phyloP scores from a whole-genome alignment of 2,329 filamentous ascomycete species.

The Xylaria sp. region DNA sequence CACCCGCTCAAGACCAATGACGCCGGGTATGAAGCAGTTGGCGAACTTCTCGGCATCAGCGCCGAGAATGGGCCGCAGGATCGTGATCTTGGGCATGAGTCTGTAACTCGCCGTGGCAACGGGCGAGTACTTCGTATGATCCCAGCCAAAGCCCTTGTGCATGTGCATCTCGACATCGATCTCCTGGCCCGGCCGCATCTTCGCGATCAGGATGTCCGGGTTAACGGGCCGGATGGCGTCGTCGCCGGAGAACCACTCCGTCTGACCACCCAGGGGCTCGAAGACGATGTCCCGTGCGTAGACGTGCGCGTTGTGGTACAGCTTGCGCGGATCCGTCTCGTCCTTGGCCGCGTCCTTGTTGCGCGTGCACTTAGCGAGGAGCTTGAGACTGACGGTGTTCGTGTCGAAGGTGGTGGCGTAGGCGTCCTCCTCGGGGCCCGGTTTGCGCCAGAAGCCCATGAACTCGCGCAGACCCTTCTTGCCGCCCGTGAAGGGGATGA shows the following conservation, averaged over 20 bases:
- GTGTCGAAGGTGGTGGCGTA: constrained; percentile 63
- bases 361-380: constrained; percentile 75
- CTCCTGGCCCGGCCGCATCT: constrained; percentile 83
- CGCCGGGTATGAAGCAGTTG: constrained; percentile 81
- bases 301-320: constrained; percentile 80
- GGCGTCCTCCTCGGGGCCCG: constrained; percentile 55
- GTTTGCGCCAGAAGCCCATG: constrained; percentile 76
- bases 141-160: constrained; percentile 86
- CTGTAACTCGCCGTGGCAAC: constrained; percentile 93
- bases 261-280: constrained; percentile 68
- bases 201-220: constrained; percentile 89
- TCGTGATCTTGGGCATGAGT: constrained; percentile 80
- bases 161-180: constrained; percentile 87
- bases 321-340: constrained; percentile 75
- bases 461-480: constrained; percentile 69
- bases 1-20: constrained; percentile 73
- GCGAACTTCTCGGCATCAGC: constrained; percentile 84
- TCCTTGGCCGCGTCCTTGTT: constrained; percentile 65
- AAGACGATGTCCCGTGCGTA: constrained; percentile 76
- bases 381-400: constrained; percentile 77
- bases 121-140: constrained; percentile 96
- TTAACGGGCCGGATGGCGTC: constrained; percentile 70
- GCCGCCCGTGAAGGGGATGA: constrained; percentile 81
- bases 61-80: constrained; percentile 77
- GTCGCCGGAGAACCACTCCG: constrained; percentile 61